phyloP scores from a whole-genome alignment of 2,329 filamentous ascomycete genomes.

The Blastomyces percursus region DNA sequence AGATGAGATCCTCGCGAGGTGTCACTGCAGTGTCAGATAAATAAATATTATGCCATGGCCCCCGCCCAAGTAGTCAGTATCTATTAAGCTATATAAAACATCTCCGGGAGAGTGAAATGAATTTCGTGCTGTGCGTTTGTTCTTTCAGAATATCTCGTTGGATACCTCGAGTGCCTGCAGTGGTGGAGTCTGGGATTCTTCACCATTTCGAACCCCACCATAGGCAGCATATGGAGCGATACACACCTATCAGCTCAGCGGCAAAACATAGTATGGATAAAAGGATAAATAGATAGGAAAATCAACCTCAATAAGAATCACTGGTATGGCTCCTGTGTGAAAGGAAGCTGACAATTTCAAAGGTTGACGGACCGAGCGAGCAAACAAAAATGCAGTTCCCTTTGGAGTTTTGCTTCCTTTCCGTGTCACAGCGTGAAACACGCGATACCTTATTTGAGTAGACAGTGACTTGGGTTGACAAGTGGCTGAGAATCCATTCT shows the following conservation, averaged over 20 bases:
- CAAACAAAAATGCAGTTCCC: neutral
- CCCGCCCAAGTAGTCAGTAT: neutral
- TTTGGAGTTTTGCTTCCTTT: neutral
- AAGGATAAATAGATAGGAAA: neutral
- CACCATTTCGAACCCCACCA: neutral
- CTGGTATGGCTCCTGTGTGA: neutral
- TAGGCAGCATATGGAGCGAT: neutral
- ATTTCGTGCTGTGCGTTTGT: neutral
- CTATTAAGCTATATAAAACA: neutral
- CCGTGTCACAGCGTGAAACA: neutral
- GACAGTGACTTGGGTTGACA: neutral
- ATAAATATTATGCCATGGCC: neutral
- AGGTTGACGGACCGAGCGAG: too few species aligned
- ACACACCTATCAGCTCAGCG: neutral
- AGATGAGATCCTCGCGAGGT: neutral
- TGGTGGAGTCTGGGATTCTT: neutral
- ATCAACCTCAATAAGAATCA: neutral
- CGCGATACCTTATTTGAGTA: neutral
- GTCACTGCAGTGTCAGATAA: slow-evolving; percentile 2
- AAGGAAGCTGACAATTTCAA: neutral
- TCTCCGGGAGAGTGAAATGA: neutral
- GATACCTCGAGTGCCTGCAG: neutral
- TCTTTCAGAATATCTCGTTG: neutral
- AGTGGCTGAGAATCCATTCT: neutral
- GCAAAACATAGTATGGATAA: neutral